These are phyloP conservation scores for Camellia oleifera DNA, from an alignment of 179 eudicot genomes.

Conservation along the genomic window DNA sequence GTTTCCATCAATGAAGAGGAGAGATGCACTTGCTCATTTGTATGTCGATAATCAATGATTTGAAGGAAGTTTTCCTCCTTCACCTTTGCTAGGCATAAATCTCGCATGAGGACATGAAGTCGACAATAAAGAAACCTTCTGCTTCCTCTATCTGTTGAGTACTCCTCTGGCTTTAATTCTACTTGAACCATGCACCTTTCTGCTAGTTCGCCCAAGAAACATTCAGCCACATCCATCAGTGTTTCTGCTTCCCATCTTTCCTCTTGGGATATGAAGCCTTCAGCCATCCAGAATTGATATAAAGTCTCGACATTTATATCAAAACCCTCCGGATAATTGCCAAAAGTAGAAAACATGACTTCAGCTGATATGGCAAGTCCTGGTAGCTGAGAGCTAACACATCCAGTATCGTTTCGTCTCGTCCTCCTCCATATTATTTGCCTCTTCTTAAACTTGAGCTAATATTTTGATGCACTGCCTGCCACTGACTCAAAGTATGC, in stretches of 20 bases:
- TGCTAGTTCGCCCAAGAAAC: constrained; percentile 5
- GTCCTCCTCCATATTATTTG: neutral
- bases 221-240: constrained; percentile 18
- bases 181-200: constrained; percentile 16
- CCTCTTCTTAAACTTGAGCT: neutral
- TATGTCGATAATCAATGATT: neutral
- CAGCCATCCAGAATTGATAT: constrained; percentile 19
- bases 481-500: neutral
- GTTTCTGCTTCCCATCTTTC: neutral
- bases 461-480: neutral
- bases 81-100: constrained; percentile 10
- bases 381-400: neutral
- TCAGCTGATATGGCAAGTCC: neutral
- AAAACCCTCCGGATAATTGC: neutral
- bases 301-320: neutral
- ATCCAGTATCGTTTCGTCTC: neutral
- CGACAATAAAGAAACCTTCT: neutral
- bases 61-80: constrained; percentile 13
- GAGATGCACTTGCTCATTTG: neutral
- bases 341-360: neutral
- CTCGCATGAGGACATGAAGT: constrained; percentile 19
- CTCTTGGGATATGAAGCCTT: constrained; percentile 4
- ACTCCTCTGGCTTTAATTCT: neutral
- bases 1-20: neutral
- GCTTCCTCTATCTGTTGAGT: neutral